Evolutionary conservation across 2,329 filamentous ascomycete genomes (phyloP).

Genomic region (Cylindrodendrum hubeiense): DNA sequence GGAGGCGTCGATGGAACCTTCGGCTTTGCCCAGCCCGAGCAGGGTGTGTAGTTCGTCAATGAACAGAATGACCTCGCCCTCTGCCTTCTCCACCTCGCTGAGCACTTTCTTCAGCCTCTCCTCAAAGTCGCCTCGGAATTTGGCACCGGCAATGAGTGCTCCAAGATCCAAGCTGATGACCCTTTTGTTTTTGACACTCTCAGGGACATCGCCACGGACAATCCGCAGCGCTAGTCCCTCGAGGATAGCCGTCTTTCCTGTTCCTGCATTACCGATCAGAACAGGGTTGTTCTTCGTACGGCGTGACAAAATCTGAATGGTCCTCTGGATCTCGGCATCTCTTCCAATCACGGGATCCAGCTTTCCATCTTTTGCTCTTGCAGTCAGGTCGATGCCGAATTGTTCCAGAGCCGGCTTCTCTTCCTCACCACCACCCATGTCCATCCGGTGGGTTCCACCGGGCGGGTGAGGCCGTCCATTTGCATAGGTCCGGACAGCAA

Average conservation of each 20-base stretch:
- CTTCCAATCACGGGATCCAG: constrained; percentile 96
- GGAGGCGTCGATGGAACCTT: constrained; percentile 96
- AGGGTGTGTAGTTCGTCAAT: constrained; percentile 95
- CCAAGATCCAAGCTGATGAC: constrained; percentile 91
- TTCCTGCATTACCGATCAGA: constrained; percentile 90
- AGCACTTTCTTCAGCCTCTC: constrained; percentile 92
- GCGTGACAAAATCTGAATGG: constrained; percentile 92
- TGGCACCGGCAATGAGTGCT: constrained; percentile 93
- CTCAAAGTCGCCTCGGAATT: constrained; percentile 96
- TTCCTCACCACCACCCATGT: constrained; percentile 77
- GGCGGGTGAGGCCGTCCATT: constrained; percentile 87
- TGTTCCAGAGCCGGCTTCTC: constrained; percentile 92
- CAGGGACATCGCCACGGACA: constrained; percentile 91
- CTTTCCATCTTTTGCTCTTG: constrained; percentile 86
- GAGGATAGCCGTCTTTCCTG: constrained; percentile 92
- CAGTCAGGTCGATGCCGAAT: constrained; percentile 91
- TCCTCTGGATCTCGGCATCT: constrained; percentile 91
- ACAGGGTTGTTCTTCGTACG: constrained; percentile 97
- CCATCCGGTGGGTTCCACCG: constrained; percentile 94
- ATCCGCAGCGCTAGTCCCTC: constrained; percentile 93
- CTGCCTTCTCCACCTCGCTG: constrained; percentile 89
- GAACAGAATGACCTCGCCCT: constrained; percentile 93
- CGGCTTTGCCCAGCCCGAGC: constrained; percentile 91
- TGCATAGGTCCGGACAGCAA: constrained; percentile 67
- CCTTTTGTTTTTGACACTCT: constrained; percentile 94